Percentiles rank a stretch among this genome's conserved stretches.
Conservation (phyloP, 805 yeast genomes). For the Wickerhamiella siamensis region DNA sequence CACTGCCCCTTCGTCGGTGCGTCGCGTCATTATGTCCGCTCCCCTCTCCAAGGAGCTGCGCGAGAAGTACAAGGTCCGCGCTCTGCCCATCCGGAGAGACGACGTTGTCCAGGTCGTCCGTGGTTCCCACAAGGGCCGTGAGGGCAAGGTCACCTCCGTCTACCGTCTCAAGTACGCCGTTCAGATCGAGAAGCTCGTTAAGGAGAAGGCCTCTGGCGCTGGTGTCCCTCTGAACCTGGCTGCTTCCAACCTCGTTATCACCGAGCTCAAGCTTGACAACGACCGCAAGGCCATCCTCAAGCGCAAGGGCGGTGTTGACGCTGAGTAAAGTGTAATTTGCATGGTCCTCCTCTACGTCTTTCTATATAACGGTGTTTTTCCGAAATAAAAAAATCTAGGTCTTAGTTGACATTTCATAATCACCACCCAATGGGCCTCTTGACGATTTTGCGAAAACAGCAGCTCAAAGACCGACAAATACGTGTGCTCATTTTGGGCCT, state of each 20-base stretch:
- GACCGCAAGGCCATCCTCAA: constrained; percentile 95
- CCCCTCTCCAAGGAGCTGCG: constrained; percentile 98
- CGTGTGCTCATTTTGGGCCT: constrained; percentile 68
- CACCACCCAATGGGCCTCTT: constrained; percentile 54
- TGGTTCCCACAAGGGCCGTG: constrained; percentile 99
- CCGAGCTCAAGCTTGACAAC: constrained; percentile 95
- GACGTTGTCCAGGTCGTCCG: constrained; percentile 93
- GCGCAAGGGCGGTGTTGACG: constrained; percentile 92
- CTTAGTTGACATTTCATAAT: background rate
- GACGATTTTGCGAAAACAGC: constrained; percentile 67
- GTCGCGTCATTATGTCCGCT: constrained; percentile 93
- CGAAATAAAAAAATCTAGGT: background rate
- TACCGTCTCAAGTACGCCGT: constrained; percentile 97
- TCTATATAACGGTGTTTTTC: background rate
- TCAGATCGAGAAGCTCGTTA: constrained; percentile 93
- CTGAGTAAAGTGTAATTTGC: constrained; percentile 46
- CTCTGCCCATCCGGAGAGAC: constrained; percentile 95
- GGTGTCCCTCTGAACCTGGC: constrained; percentile 93
- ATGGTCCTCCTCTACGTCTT: constrained; percentile 1
- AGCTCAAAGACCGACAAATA: constrained; percentile 62
- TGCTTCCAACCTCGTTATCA: constrained; percentile 98
- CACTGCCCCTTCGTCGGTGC: constrained; percentile 90
- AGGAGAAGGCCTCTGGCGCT: constrained; percentile 97
- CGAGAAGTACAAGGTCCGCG: constrained; percentile 88
- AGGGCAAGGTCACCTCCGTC: constrained; percentile 93